Conservation (phyloP, 2,329 filamentous ascomycete genomes). For the Coniochaeta sp. region DNA sequence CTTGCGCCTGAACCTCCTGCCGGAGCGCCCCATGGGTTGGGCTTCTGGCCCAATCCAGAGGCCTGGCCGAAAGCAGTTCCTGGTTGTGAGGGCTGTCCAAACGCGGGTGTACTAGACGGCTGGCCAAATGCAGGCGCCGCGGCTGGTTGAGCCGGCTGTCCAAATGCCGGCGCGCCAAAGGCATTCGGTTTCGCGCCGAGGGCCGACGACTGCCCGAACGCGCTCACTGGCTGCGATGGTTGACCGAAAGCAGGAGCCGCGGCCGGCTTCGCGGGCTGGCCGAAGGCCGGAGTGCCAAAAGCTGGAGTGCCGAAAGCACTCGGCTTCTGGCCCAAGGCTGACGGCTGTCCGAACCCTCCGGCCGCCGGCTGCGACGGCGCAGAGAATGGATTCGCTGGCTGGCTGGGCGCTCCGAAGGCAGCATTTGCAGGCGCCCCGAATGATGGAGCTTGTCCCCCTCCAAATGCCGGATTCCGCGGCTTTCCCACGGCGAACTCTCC, state of each 20-base stretch:
- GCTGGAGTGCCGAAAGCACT: constrained; percentile 28
- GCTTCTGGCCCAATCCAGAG: constrained; percentile 15
- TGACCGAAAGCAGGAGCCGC: constrained; percentile 27
- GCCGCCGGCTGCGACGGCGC: constrained; percentile 19
- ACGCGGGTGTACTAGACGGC: constrained; percentile 23
- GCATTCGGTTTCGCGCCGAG: constrained; percentile 19
- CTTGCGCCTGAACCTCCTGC: constrained; percentile 7
- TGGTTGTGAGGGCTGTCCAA: constrained; percentile 9
- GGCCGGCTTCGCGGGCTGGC: constrained; percentile 30
- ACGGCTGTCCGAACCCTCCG: constrained; percentile 31
- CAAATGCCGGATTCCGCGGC: constrained; percentile 15
- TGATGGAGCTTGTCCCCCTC: constrained; percentile 14
- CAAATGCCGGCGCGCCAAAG: constrained; percentile 29
- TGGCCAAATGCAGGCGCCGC: constrained; percentile 26
- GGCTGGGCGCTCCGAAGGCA: constrained; percentile 8
- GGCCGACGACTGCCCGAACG: constrained; percentile 12
- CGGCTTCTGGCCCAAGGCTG: constrained; percentile 22
- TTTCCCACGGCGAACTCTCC: constrained; percentile 36
- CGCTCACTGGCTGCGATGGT: constrained; percentile 21
- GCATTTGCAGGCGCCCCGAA: constrained; percentile 26
- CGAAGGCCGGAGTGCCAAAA: constrained; percentile 29
- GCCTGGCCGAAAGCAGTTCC: constrained; percentile 20
- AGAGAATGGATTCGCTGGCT: constrained; percentile 32
- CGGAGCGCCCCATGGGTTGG: constrained; percentile 18
- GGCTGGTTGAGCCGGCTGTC: constrained; percentile 23